Evolutionary conservation across 176 grass and related monocot genomes (phyloP), one percentile per base, ranked within the genome.

Genomic region (Eleusine coracana): DNA sequence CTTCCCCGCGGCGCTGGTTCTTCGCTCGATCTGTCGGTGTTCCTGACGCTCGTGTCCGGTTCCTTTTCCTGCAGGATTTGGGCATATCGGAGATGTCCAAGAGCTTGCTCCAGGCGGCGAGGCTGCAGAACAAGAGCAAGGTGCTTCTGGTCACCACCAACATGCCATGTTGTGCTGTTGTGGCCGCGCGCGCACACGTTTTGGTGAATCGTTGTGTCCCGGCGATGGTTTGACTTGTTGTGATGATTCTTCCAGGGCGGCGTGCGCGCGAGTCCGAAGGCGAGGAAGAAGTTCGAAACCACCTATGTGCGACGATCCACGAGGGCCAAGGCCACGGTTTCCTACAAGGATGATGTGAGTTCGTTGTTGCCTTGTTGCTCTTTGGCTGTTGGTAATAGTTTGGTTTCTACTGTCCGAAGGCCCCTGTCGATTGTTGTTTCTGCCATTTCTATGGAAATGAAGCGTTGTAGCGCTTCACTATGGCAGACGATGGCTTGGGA

Each of bases 21-120:
- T 44, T 48, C 2, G 52, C 7, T 54, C 67, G 20, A 79, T 88
- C 66, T 68, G 41, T 41, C 3, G 1, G 8, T 31, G 1, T 70
- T 4, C 2, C 29, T 82, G 14, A 82, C 7, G 67, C 77, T 65
- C 41, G n/a, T 48, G 49, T 4, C 12, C 41, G 37, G 28, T 50
- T 46, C 17, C 15, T 52, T 52, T 60, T 45, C n/a, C 16, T 29
- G 54, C 80, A 99, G 96, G 90, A 92, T 72, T 72, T 99, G 83
- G 96, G 96, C 21, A 96, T 99, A 73, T 80, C 87, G n/a, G 92
- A 90, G 77, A 94, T 96, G 78, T 95, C 96, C 17, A 93, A 92
- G 86, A 89, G 91, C 85, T 23, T 99, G 66, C 58, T 96, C 28
- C 85, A 96, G 77, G 93, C 92, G 5, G 89, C 93, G 45, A 92